A percentile compares a stretch with the other conserved stretches of the same genome.
Evolutionary conservation across 352 stramenopile genomes (phyloP).

Genomic region (Pythium angustatum): DNA sequence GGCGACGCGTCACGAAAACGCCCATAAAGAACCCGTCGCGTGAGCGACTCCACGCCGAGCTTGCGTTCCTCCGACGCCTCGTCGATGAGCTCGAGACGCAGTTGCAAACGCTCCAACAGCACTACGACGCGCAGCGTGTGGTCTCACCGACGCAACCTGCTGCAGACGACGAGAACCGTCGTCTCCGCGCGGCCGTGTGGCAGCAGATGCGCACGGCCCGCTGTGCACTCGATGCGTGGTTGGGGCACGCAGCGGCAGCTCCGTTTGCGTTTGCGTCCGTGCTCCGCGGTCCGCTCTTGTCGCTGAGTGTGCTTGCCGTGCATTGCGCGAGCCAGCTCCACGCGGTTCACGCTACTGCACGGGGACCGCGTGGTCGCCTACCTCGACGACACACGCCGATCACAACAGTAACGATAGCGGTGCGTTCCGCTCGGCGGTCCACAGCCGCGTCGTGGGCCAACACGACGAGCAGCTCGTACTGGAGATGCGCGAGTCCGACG

Average conservation of each 20-base stretch:
- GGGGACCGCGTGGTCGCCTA: background rate
- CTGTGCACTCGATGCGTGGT: background rate
- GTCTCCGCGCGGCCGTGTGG: background rate
- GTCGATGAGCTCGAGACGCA: conserved; percentile 41
- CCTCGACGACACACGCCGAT: background rate
- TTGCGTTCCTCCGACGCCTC: conserved; percentile 38
- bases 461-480: background rate
- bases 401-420: background rate
- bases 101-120: conserved; percentile 8
- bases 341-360: background rate
- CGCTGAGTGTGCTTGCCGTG: background rate
- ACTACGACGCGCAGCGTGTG: background rate
- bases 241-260: too few species aligned
- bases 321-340: background rate
- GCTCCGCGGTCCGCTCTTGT: background rate
- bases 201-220: background rate
- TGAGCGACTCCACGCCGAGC: conserved; percentile 48
- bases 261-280: too few species aligned
- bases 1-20: too few species aligned
- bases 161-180: conserved; percentile 13
- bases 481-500: background rate
- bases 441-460: background rate
- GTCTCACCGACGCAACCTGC: too few species aligned
- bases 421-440: background rate
- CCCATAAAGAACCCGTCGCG: conserved; percentile 40